phyloP scores from a whole-genome alignment of 164 flowering plant genomes.

The Dillenia turbinata region DNA sequence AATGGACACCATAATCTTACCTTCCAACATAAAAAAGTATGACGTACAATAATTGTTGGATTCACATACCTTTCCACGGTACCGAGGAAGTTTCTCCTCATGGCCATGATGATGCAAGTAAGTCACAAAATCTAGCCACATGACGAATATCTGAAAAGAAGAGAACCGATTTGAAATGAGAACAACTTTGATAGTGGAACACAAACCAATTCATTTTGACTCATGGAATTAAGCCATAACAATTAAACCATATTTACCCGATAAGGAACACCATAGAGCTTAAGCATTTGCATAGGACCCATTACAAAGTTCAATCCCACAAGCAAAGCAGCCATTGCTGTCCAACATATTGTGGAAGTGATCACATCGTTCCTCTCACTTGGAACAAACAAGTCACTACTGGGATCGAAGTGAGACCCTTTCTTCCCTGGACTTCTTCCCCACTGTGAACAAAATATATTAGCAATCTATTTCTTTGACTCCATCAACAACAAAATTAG shows the following conservation, averaged over 20 bases:
- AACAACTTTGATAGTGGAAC: not conserved
- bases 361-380: slow-evolving; percentile 54
- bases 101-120: slow-evolving; percentile 83
- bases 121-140: slow-evolving; percentile 72
- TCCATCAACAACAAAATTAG: not conserved
- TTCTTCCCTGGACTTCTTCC: slow-evolving; percentile 61
- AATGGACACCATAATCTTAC: no score
- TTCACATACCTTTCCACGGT: slow-evolving; percentile 57
- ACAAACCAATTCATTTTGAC: not conserved
- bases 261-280: slow-evolving; percentile 62
- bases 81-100: slow-evolving; percentile 71
- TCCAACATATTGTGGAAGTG: slow-evolving; percentile 57
- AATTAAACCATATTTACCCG: slow-evolving; percentile 26
- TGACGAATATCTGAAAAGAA: slow-evolving; percentile 41
- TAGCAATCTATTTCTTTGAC: not conserved
- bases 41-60: no score
- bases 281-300: slow-evolving; percentile 56
- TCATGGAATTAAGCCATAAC: not conserved
- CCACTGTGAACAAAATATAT: slow-evolving; percentile 33
- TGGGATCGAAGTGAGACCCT: slow-evolving; percentile 62
- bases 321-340: slow-evolving; percentile 52
- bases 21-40: no score
- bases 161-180: slow-evolving; percentile 3
- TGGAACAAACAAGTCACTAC: slow-evolving; percentile 51
- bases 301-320: slow-evolving; percentile 31